Evolutionary conservation across 352 stramenopile genomes (phyloP).

Genomic region (Blastocystis hominis): DNA sequence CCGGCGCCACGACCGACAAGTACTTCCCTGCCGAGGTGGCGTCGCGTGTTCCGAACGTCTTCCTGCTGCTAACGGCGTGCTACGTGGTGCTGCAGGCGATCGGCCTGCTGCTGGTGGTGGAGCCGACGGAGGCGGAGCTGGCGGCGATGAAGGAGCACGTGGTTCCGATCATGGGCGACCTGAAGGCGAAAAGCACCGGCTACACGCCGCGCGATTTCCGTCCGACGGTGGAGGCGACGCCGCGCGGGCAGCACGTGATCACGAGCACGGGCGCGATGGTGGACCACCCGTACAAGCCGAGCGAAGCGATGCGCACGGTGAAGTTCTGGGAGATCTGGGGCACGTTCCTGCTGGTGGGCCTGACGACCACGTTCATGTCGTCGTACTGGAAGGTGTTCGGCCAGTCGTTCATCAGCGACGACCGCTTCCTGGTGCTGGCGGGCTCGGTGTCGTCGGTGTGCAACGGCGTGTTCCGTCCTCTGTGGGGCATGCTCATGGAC

Average conservation of each 20-base stretch:
- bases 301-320: not conserved
- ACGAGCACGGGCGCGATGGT: not conserved
- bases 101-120: not conserved
- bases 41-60: not conserved
- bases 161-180: constrained; percentile 3
- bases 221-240: not conserved
- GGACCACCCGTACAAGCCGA: constrained; percentile 48
- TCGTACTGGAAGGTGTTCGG: constrained; percentile 50
- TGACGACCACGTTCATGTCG: constrained; percentile 52
- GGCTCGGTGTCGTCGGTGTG: constrained; percentile 47
- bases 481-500: constrained; percentile 51
- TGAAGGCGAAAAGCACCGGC: constrained; percentile 1
- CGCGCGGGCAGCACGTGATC: constrained; percentile 1
- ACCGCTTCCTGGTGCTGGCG: constrained; percentile 8
- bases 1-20: not conserved
- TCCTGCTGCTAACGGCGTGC: not conserved
- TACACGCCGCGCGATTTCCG: constrained; percentile 37
- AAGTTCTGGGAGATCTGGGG: constrained; percentile 58
- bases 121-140: constrained; percentile 36
- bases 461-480: constrained; percentile 43
- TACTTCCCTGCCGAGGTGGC: constrained; percentile 48
- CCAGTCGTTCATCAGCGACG: constrained; percentile 46
- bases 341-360: constrained; percentile 53
- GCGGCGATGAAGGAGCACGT: constrained; percentile 18
- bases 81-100: constrained; percentile 32